Evolutionary conservation across 208 protist species (phyloP), one percentile per base, ranked within the genome.

Genomic region (Angomonas deanei): DNA sequence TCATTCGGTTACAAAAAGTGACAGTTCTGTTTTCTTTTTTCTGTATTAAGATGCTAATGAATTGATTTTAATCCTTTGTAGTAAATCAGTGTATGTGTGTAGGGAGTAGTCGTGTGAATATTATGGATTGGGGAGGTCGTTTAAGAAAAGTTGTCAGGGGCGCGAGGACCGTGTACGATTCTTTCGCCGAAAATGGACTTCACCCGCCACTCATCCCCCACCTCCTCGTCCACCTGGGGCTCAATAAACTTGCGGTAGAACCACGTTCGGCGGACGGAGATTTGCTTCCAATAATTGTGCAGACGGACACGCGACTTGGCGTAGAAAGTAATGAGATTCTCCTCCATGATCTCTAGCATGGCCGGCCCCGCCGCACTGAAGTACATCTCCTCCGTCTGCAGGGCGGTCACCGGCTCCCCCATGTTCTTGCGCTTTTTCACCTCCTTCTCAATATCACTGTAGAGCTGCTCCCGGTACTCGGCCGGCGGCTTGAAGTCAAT

Each of bases 311-410:
- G 84, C 54, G 87, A 70, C 68, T 86, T 84, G 49, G 59, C 63
- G 64, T 93, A 93, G 65, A 85, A 93, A 0, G 48, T 34, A 39
- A 79, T 61, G 0, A 93, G 57, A 28, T 82, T 88, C 64, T 91
- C 82, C 63, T 91, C 78, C n/a, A 82, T 72, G 23, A 91, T 78
- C 64, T 88, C 54, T 47, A 82, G 30, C 80, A 93, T 93, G 0
- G 87, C 78, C 11, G 87, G 83, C 0, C 80, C 87, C 3, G 87
- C 73, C 0, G 78, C 78, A 4, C 83, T 85, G 56, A 84, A 93
- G 61, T 93, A 93, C 87, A 93, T 93, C 70, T 93, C 87, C 66
- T 93, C 84, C 63, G 87, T 72, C 70, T 93, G 79, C 32, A 91
- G 78, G 27, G 87, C 87, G 1, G 81, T 93, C 39, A 93, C 79